phyloP scores from a whole-genome alignment of 1,284 basidiomycete genomes.

The Cryptococcus sp. region DNA sequence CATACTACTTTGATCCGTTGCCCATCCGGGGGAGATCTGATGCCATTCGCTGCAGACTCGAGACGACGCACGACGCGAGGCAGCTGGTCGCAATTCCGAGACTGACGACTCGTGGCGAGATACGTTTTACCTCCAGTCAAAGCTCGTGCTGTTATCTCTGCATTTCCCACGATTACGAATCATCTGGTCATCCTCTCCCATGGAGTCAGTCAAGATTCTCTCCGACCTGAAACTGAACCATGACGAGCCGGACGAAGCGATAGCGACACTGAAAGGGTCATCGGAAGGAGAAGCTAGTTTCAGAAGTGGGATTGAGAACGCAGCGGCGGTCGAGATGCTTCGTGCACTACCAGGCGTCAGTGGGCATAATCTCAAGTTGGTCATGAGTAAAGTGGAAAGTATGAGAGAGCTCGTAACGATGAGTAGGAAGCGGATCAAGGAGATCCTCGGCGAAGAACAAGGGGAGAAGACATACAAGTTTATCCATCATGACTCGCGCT shows the following conservation, averaged over 20 bases:
- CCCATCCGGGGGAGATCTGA: background rate
- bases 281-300: slow-evolving; percentile 25
- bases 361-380: slow-evolving; percentile 79
- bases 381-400: slow-evolving; percentile 76
- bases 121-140: slow-evolving; percentile 71
- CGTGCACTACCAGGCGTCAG: slow-evolving; percentile 65
- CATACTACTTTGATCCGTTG: background rate
- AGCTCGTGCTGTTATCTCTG: slow-evolving; percentile 84
- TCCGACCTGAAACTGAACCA: slow-evolving; percentile 84
- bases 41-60: slow-evolving; percentile 54
- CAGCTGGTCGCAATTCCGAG: slow-evolving; percentile 49
- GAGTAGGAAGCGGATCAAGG: slow-evolving; percentile 64
- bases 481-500: slow-evolving; percentile 64
- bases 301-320: slow-evolving; percentile 40
- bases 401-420: slow-evolving; percentile 76
- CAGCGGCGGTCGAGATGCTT: slow-evolving; percentile 53
- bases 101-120: slow-evolving; percentile 35
- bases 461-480: slow-evolving; percentile 79
- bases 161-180: slow-evolving; percentile 88
- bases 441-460: slow-evolving; percentile 76
- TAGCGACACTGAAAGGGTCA: slow-evolving; percentile 75
- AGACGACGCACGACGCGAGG: slow-evolving; percentile 56
- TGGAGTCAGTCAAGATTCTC: slow-evolving; percentile 89
- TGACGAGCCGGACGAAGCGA: slow-evolving; percentile 75
- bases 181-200: slow-evolving; percentile 96